Evolutionary conservation across 495 filamentous ascomycete genomes (phyloP).

Genomic region (Penicillium nucicola): DNA sequence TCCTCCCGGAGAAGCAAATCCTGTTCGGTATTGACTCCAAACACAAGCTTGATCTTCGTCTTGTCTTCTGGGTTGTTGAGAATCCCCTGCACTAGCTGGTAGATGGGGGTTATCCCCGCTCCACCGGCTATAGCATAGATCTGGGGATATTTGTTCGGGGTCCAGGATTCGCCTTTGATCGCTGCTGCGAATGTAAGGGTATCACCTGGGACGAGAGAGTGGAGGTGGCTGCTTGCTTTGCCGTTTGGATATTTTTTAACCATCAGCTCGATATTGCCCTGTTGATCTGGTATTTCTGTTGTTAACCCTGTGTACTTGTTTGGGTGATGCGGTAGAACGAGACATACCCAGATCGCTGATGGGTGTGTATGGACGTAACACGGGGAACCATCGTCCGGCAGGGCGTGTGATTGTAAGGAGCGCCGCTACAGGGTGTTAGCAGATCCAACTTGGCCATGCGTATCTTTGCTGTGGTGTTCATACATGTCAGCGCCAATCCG

Average conservation of each 20-base stretch:
- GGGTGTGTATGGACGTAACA: slow-evolving; percentile 58
- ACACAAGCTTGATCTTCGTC: slow-evolving; percentile 61
- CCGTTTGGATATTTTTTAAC: slow-evolving; percentile 65
- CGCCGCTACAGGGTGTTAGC: slow-evolving; percentile 35
- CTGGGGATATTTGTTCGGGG: slow-evolving; percentile 51
- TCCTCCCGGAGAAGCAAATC: slow-evolving; percentile 59
- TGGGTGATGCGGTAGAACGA: not conserved
- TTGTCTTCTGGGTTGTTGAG: slow-evolving; percentile 58
- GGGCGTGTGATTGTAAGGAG: slow-evolving; percentile 55
- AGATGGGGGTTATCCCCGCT: slow-evolving; percentile 63
- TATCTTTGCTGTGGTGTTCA: slow-evolving; percentile 7
- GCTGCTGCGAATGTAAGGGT: slow-evolving; percentile 50
- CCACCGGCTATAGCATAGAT: slow-evolving; percentile 61
- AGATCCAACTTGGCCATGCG: no score
- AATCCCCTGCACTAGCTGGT: slow-evolving; percentile 58
- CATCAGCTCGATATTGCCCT: slow-evolving; percentile 54
- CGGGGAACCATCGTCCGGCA: slow-evolving; percentile 48
- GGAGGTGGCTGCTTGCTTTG: slow-evolving; percentile 58
- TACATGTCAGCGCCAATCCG: slow-evolving; percentile 54
- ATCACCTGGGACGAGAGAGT: slow-evolving; percentile 59
- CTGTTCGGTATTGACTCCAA: slow-evolving; percentile 61
- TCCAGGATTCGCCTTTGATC: slow-evolving; percentile 52
- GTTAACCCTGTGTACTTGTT: not conserved
- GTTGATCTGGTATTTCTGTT: slow-evolving; percentile 38
- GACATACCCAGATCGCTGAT: slow-evolving; percentile 49